These are phyloP conservation scores for Naematelia aurantialba DNA, from an alignment of 768 basidiomycete genomes.

Conservation along the genomic window DNA sequence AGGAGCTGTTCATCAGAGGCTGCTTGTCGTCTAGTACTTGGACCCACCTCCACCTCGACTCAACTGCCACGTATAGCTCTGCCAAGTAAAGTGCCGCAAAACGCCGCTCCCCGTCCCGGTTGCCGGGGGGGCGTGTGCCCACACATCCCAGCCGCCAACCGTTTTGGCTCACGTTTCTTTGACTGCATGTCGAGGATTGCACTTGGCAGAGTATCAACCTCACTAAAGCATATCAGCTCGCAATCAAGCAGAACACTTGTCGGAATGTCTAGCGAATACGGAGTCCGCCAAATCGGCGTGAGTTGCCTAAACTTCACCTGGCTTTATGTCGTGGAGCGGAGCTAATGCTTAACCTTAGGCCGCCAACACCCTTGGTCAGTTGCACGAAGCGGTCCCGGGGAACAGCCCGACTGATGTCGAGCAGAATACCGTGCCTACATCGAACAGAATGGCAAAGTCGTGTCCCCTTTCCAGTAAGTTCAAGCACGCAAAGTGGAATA, in stretches of 20 bases:
- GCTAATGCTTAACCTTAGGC: constrained; percentile 53
- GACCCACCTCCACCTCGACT: constrained; percentile 1
- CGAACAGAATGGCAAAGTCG: constrained; percentile 74
- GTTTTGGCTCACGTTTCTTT: neutral
- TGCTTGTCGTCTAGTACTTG: neutral
- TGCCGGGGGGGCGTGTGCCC: too few relatives aligned
- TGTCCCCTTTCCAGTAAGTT: constrained; percentile 52
- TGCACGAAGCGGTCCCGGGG: neutral
- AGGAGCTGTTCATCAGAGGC: neutral
- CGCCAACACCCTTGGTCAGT: constrained; percentile 85
- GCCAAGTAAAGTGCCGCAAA: neutral
- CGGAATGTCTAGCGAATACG: constrained; percentile 21
- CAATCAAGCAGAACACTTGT: constrained; percentile 7
- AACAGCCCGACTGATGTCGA: neutral
- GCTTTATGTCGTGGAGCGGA: neutral
- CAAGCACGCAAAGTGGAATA: neutral
- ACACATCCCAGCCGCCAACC: neutral
- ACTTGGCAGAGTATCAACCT: constrained; percentile 23
- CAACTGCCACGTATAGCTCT: neutral
- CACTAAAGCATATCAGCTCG: constrained; percentile 9
- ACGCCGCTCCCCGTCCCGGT: neutral
- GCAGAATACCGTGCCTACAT: constrained; percentile 92
- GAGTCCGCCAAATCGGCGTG: constrained; percentile 19
- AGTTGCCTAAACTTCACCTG: neutral
- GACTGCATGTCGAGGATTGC: constrained; percentile 29